phyloP scores from a whole-genome alignment of 176 grass and related monocot species.

The Puccinellia tenuiflora region DNA sequence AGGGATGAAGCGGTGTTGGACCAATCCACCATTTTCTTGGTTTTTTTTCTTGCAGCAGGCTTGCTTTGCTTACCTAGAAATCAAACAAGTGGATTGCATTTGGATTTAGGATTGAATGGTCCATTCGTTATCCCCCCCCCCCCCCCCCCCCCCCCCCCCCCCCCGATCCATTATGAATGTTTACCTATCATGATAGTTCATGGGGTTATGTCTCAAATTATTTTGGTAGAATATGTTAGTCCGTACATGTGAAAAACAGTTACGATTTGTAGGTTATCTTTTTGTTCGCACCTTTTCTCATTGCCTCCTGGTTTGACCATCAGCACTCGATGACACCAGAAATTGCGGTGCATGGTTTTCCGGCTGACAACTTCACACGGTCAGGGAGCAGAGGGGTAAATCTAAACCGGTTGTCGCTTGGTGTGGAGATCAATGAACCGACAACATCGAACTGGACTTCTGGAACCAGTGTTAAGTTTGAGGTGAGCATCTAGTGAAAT shows the following conservation, averaged over 20 bases:
- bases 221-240: neutral
- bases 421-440: slow-evolving; percentile 84
- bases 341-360: slow-evolving; percentile 83
- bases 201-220: neutral
- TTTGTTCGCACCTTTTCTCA: slow-evolving; percentile 18
- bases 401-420: slow-evolving; percentile 68
- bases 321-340: slow-evolving; percentile 92
- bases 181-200: slow-evolving; percentile 3
- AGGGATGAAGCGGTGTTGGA: neutral
- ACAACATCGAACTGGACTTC: slow-evolving; percentile 88
- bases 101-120: neutral
- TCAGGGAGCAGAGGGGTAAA: slow-evolving; percentile 82
- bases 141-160: too few species aligned
- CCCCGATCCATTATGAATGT: neutral
- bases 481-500: slow-evolving; percentile 42
- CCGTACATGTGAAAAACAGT: neutral
- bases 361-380: slow-evolving; percentile 78
- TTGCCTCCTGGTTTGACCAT: slow-evolving; percentile 27
- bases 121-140: neutral
- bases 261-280: neutral
- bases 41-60: too few species aligned
- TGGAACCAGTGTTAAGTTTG: slow-evolving; percentile 83
- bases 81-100: neutral
- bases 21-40: too few species aligned
- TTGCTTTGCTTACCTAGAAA: too few species aligned